These are phyloP conservation scores for Suillus subalutaceus DNA, from an alignment of 768 basidiomycete genomes.

Conservation along the genomic window DNA sequence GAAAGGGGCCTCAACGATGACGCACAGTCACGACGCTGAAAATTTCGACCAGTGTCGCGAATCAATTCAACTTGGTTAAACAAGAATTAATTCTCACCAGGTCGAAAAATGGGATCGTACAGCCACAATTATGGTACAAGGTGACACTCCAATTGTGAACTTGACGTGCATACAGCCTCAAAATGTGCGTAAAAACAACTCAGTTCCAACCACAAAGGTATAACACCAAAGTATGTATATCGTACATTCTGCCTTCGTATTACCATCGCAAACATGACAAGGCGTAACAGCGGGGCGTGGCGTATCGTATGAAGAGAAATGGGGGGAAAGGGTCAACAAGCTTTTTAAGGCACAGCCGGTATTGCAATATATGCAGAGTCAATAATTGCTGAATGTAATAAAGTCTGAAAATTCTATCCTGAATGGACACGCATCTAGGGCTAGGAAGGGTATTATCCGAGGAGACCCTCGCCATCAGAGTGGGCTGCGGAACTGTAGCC, in stretches of 20 bases:
- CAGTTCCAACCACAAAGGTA: background rate
- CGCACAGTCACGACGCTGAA: too few species aligned
- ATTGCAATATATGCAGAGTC: slow-evolving; percentile 14
- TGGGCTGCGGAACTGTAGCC: slow-evolving; percentile 59
- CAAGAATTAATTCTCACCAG: too few species aligned
- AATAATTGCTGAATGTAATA: slow-evolving; percentile 1
- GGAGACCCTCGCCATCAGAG: slow-evolving; percentile 59
- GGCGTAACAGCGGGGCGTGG: slow-evolving; percentile 15
- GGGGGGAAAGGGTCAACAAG: background rate
- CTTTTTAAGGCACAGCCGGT: slow-evolving; percentile 4
- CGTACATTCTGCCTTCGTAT: background rate
- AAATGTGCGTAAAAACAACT: background rate
- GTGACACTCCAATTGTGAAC: too few species aligned
- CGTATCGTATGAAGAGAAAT: slow-evolving; percentile 17
- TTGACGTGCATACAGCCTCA: too few species aligned
- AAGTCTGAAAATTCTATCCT: slow-evolving; percentile 1
- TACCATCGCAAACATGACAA: slow-evolving; percentile 15
- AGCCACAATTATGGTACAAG: too few species aligned
- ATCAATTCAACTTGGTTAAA: too few species aligned
- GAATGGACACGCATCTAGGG: background rate
- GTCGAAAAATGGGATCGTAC: too few species aligned
- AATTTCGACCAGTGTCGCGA: too few species aligned
- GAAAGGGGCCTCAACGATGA: too few species aligned
- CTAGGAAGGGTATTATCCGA: slow-evolving; percentile 31
- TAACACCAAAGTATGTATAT: background rate